Evolutionary conservation across 2,329 filamentous ascomycete species (phyloP).

Genomic region (Ceratocystis lukuohia): DNA sequence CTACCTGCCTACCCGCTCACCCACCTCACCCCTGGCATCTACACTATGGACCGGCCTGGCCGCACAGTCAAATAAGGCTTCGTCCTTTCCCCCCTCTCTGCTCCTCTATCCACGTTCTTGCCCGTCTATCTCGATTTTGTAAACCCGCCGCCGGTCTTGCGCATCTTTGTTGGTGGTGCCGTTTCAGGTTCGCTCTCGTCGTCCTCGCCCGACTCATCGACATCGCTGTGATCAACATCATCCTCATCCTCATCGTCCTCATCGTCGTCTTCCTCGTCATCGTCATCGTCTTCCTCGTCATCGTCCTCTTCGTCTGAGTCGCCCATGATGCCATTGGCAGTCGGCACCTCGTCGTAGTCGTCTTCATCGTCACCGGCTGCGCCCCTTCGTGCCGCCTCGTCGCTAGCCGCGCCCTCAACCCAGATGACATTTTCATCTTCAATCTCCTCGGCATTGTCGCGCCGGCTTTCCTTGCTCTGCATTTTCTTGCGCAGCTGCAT

Average conservation of each 20-base stretch:
- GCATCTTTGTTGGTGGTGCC: conserved; percentile 35
- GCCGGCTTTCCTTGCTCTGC: conserved; percentile 31
- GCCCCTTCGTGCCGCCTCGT: conserved; percentile 25
- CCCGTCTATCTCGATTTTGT: conserved; percentile 28
- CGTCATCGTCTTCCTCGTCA: conserved; percentile 30
- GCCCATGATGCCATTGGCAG: conserved; percentile 41
- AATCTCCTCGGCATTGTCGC: conserved; percentile 30
- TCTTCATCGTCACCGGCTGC: conserved; percentile 39
- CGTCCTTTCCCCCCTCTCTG: background rate
- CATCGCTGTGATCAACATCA: conserved; percentile 46
- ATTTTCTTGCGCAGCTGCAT: conserved; percentile 64
- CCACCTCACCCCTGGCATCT: background rate
- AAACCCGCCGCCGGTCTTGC: conserved; percentile 29
- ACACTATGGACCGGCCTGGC: background rate
- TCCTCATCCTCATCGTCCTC: conserved; percentile 40
- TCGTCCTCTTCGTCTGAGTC: conserved; percentile 46
- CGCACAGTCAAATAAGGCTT: background rate
- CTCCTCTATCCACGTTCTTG: background rate
- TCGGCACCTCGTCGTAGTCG: conserved; percentile 41
- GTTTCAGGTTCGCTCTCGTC: conserved; percentile 40
- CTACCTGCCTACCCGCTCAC: background rate
- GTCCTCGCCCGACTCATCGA: conserved; percentile 43
- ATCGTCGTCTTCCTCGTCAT: conserved; percentile 33
- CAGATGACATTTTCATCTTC: conserved; percentile 62
- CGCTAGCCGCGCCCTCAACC: conserved; percentile 63